phyloP scores from a whole-genome alignment of 83 land plant genomes.

The Picea mariana region DNA sequence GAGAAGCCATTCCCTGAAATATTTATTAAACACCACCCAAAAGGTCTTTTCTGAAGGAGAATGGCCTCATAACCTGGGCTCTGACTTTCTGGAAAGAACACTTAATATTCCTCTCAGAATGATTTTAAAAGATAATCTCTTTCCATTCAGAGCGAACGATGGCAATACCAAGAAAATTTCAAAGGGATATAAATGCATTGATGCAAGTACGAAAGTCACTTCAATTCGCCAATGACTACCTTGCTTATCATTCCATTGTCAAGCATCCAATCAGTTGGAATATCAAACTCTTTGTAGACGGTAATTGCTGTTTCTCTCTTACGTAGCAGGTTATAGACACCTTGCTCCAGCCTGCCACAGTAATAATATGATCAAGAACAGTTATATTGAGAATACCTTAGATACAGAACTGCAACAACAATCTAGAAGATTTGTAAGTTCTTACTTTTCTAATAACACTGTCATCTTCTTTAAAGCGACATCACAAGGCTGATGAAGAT shows the following conservation, averaged over 20 bases:
- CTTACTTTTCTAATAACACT: slow-evolving; percentile 82
- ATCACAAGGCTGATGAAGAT: slow-evolving; percentile 60
- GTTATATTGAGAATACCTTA: neutral
- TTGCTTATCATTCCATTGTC: slow-evolving; percentile 79
- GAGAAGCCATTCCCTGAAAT: neutral
- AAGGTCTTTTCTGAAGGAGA: neutral
- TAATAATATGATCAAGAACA: neutral
- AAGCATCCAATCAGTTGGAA: slow-evolving; percentile 87
- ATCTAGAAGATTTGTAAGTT: neutral
- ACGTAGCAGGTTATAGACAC: slow-evolving; percentile 72
- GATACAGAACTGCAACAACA: neutral
- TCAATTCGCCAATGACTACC: slow-evolving; percentile 36
- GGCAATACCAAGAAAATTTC: neutral
- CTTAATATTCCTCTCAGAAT: neutral
- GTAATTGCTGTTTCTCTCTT: slow-evolving; percentile 77
- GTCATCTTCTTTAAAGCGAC: slow-evolving; percentile 84
- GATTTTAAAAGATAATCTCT: neutral
- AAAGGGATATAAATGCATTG: neutral
- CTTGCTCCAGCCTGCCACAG: slow-evolving; percentile 76
- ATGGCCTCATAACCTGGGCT: neutral
- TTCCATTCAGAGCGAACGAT: neutral
- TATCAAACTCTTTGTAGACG: slow-evolving; percentile 65
- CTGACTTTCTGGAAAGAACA: neutral
- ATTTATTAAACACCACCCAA: neutral
- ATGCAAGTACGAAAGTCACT: slow-evolving; percentile 2